Percentiles rank a stretch among this genome's conserved stretches.
Conservation (phyloP, 345 rosid genomes). For the Diplotaxis tenuifolia region DNA sequence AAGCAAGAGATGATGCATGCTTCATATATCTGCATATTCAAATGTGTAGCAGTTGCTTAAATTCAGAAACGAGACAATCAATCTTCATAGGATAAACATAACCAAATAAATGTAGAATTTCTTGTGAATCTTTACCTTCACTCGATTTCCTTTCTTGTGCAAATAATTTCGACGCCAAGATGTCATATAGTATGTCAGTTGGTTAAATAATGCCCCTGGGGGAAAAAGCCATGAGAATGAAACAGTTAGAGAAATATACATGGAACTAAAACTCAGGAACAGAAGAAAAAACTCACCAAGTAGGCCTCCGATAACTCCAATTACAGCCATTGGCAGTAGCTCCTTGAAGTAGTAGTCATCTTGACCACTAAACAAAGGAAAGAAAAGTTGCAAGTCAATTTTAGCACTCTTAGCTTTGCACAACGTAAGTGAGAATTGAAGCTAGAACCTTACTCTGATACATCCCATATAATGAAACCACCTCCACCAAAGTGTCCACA, state of each 20-base stretch:
- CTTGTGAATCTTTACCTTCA: slow-evolving; percentile 50
- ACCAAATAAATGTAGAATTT: neutral
- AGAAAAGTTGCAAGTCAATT: slow-evolving; percentile 8
- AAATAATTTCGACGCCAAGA: slow-evolving; percentile 85
- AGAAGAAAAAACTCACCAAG: slow-evolving; percentile 52
- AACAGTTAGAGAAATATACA: slow-evolving; percentile 9
- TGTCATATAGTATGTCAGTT: slow-evolving; percentile 77
- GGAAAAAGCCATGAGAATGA: slow-evolving; percentile 20
- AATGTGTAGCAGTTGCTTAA: neutral
- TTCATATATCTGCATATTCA: slow-evolving; percentile 77
- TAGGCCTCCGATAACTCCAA: slow-evolving; percentile 91
- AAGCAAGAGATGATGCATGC: slow-evolving; percentile 88
- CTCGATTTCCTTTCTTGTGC: slow-evolving; percentile 82
- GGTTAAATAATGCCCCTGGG: slow-evolving; percentile 90
- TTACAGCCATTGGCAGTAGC: slow-evolving; percentile 93
- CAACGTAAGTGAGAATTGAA: slow-evolving; percentile 19
- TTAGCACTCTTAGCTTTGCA: neutral
- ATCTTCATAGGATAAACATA: slow-evolving; percentile 1
- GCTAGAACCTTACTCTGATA: slow-evolving; percentile 70
- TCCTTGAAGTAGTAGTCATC: slow-evolving; percentile 93
- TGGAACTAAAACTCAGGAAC: slow-evolving; percentile 10
- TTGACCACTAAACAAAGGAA: slow-evolving; percentile 63
- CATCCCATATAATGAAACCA: slow-evolving; percentile 96
- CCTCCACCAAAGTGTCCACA: slow-evolving; percentile 98
- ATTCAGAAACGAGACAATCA: slow-evolving; percentile 10